A percentile compares a stretch with the other conserved stretches of the same genome.
These are phyloP conservation scores for Cryoendolithus antarcticus DNA, from an alignment of 2,329 filamentous ascomycete species.

Conservation along the genomic window DNA sequence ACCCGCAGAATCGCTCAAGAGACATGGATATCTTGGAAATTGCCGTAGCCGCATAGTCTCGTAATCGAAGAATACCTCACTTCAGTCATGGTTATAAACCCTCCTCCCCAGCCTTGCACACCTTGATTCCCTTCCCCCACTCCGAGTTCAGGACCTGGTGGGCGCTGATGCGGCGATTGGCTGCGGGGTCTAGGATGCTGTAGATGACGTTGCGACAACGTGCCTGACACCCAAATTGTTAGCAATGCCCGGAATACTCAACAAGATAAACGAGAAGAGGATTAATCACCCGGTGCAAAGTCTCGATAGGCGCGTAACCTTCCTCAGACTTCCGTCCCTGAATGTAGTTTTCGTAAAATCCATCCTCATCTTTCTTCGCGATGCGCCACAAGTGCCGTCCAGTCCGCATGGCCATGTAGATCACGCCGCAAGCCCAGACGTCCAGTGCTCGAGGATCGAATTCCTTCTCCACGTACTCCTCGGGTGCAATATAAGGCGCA, in stretches of 20 bases:
- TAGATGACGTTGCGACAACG: conserved; percentile 98
- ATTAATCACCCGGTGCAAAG: conserved; percentile 72
- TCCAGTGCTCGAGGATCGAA: conserved; percentile 97
- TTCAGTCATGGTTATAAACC: conserved; percentile 51
- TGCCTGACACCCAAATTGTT: conserved; percentile 45
- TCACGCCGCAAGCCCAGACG: conserved; percentile 95
- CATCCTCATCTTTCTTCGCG: conserved; percentile 93
- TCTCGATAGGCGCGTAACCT: conserved; percentile 93
- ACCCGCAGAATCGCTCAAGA: no score
- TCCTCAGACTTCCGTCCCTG: conserved; percentile 87
- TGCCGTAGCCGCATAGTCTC: no score
- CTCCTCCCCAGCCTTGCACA: conserved; percentile 94
- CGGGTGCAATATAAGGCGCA: conserved; percentile 91
- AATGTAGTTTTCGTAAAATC: conserved; percentile 91
- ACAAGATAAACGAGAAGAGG: background rate
- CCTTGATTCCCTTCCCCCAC: conserved; percentile 94
- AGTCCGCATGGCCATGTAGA: conserved; percentile 99
- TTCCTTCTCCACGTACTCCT: conserved; percentile 90
- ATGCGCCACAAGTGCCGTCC: conserved; percentile 91
- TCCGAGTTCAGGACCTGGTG: conserved; percentile 96
- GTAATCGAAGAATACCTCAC: no score
- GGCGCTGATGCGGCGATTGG: conserved; percentile 80
- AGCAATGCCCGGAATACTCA: background rate
- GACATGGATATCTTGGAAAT: no score
- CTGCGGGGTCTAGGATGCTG: conserved; percentile 92